phyloP scores from a whole-genome alignment of 2,329 filamentous ascomycete species.

The Macroventuria anomochaeta region DNA sequence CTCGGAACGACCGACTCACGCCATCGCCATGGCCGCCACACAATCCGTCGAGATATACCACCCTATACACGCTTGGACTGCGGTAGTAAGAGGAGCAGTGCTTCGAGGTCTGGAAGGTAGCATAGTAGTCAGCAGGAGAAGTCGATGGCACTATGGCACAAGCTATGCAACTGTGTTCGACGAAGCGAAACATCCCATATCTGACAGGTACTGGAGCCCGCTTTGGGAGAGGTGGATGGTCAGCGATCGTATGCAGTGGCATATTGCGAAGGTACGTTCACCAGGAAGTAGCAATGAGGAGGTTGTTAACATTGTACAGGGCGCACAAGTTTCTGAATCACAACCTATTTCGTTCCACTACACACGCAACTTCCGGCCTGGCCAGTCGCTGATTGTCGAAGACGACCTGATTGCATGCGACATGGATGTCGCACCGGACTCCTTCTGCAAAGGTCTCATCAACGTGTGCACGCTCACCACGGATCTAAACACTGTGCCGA shows the following conservation, averaged over 20 bases:
- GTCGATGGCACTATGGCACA: conserved; percentile 79
- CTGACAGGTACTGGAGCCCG: conserved; percentile 79
- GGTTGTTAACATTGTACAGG: conserved; percentile 52
- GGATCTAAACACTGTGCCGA: conserved; percentile 76
- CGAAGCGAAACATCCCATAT: conserved; percentile 73
- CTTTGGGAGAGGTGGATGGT: conserved; percentile 87
- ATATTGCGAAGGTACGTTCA: conserved; percentile 72
- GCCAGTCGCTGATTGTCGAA: conserved; percentile 77
- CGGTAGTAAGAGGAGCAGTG: conserved; percentile 78
- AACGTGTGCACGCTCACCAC: conserved; percentile 83
- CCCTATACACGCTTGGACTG: conserved; percentile 81
- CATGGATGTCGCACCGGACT: conserved; percentile 67
- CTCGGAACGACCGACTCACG: conserved; percentile 73
- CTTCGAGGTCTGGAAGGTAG: conserved; percentile 77
- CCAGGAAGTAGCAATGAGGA: not conserved
- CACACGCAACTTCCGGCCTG: conserved; percentile 81
- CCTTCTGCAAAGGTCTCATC: conserved; percentile 60
- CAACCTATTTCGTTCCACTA: conserved; percentile 83
- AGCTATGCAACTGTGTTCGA: conserved; percentile 83
- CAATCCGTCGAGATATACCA: conserved; percentile 79
- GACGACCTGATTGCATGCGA: conserved; percentile 82
- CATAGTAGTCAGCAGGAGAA: conserved; percentile 77
- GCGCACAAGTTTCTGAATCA: conserved; percentile 75
- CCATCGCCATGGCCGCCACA: conserved; percentile 58
- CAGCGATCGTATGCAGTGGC: conserved; percentile 83